Evolutionary conservation across 768 basidiomycete species (phyloP).

Genomic region (Boletus huronensis): DNA sequence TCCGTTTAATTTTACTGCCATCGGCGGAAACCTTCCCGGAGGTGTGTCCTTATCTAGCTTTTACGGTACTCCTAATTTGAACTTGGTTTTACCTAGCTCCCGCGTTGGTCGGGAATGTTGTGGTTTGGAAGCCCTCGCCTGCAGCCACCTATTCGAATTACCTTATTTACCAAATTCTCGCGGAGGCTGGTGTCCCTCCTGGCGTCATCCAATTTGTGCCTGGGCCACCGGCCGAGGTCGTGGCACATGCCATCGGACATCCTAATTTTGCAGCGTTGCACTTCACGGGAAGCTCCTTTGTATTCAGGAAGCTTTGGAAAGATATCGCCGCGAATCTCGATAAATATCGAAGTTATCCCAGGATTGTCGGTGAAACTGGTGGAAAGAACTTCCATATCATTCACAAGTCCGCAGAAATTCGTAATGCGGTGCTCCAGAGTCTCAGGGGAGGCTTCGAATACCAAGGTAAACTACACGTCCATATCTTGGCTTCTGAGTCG

Average conservation of each 20-base stretch:
- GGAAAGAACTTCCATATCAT: conserved; percentile 99
- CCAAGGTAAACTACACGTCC: conserved; percentile 53
- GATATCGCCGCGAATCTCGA: conserved; percentile 88
- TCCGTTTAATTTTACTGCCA: conserved; percentile 98
- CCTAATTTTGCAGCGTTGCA: conserved; percentile 83
- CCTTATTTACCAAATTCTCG: conserved; percentile 83
- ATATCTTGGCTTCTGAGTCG: not conserved
- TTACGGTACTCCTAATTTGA: not conserved
- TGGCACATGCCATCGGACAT: conserved; percentile 78
- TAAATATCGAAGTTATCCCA: conserved; percentile 82
- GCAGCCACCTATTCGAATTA: conserved; percentile 95
- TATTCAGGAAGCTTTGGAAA: conserved; percentile 97
- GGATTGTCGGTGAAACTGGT: conserved; percentile 97
- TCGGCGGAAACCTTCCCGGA: conserved; percentile 91
- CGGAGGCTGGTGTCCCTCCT: conserved; percentile 91
- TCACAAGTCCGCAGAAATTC: conserved; percentile 81
- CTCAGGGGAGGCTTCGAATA: conserved; percentile 94
- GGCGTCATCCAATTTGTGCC: conserved; percentile 98
- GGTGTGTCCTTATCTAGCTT: conserved; percentile 32
- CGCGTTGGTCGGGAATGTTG: conserved; percentile 91
- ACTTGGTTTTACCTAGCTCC: conserved; percentile 51
- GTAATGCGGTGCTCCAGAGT: conserved; percentile 86
- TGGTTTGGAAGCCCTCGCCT: conserved; percentile 97
- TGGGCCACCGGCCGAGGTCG: conserved; percentile 80
- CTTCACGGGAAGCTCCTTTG: conserved; percentile 93